Evolutionary conservation across 371 early-diverging fungal species (phyloP).

Genomic region (Mortierella sp.): DNA sequence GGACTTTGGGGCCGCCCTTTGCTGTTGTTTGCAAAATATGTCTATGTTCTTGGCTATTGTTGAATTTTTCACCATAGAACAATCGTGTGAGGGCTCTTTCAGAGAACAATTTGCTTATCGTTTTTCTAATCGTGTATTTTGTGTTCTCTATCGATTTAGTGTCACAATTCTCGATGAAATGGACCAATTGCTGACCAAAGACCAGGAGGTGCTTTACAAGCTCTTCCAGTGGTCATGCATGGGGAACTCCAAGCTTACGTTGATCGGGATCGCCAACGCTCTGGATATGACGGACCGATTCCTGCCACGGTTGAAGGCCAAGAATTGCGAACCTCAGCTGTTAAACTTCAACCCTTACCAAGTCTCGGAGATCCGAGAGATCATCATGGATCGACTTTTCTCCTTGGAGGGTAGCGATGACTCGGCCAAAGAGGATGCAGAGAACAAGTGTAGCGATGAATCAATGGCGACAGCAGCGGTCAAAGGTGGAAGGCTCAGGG

Average conservation of each 20-base stretch:
- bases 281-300: constrained; percentile 90
- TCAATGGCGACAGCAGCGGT: constrained; percentile 8
- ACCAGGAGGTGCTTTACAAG: constrained; percentile 86
- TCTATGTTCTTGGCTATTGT: neutral
- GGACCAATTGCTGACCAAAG: constrained; percentile 85
- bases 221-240: constrained; percentile 84
- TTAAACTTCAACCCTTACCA: constrained; percentile 90
- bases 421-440: constrained; percentile 10
- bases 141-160: constrained; percentile 47
- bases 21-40: neutral
- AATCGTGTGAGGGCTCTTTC: neutral
- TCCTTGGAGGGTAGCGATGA: constrained; percentile 33
- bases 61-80: neutral
- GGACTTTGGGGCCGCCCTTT: neutral
- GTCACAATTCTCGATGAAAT: constrained; percentile 93
- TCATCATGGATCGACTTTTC: constrained; percentile 84
- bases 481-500: constrained; percentile 4
- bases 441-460: constrained; percentile 8
- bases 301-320: constrained; percentile 85
- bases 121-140: neutral
- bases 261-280: constrained; percentile 97
- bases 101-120: neutral
- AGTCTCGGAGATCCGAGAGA: constrained; percentile 81
- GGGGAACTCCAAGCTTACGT: constrained; percentile 72
- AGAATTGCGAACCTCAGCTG: constrained; percentile 80